phyloP scores from a whole-genome alignment of 495 filamentous ascomycete species.

The Apiosordaria backusii region DNA sequence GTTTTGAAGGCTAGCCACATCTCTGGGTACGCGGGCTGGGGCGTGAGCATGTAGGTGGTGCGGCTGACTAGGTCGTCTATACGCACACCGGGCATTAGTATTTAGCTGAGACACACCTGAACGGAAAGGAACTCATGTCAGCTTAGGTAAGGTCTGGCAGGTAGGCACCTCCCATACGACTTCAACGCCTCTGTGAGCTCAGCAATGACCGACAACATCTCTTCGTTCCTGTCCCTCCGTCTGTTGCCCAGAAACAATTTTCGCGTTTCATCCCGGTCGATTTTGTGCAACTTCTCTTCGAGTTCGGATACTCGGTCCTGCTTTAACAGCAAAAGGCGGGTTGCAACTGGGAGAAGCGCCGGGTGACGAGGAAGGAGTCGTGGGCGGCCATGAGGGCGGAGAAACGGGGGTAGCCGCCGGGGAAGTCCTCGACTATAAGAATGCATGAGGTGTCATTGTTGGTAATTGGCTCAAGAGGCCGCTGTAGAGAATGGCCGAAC shows the following conservation, averaged over 20 bases:
- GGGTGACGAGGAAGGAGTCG: conserved; percentile 27
- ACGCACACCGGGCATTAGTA: too few relatives aligned
- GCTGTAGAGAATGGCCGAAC: too few relatives aligned
- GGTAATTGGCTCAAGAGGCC: too few relatives aligned
- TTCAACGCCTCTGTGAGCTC: conserved; percentile 22
- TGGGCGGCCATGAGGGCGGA: conserved; percentile 30
- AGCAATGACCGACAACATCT: conserved; percentile 21
- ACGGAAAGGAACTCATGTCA: too few relatives aligned
- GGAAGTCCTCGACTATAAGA: conserved; percentile 34
- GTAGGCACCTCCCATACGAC: conserved; percentile 29
- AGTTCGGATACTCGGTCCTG: conserved; percentile 35
- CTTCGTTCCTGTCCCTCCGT: conserved; percentile 30
- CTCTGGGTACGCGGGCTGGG: conserved; percentile 13
- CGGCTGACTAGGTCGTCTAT: neutral
- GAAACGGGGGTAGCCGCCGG: conserved; percentile 34
- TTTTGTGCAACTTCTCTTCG: conserved; percentile 30
- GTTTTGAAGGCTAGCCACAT: conserved; percentile 30
- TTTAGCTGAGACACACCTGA: too few relatives aligned
- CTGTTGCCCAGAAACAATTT: conserved; percentile 11
- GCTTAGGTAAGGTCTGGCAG: too few relatives aligned
- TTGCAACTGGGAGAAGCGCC: conserved; percentile 31
- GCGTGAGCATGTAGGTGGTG: conserved; percentile 11
- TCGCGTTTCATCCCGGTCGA: conserved; percentile 29
- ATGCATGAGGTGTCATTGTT: too few relatives aligned
- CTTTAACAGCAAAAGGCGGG: conserved; percentile 25